Conservation (phyloP, 177 flowering plant genomes). For the Telopea speciosissima region DNA sequence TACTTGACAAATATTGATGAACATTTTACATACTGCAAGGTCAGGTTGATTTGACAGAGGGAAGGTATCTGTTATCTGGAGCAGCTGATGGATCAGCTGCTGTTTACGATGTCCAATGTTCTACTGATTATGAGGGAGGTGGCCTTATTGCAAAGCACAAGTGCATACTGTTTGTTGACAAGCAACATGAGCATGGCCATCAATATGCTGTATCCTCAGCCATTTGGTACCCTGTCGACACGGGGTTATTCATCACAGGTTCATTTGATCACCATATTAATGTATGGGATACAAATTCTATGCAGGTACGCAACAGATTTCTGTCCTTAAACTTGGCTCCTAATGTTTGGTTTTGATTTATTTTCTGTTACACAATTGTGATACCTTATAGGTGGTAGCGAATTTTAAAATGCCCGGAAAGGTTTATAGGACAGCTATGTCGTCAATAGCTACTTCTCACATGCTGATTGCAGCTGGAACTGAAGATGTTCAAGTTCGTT, state of each 20-base stretch:
- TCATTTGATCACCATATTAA: constrained; percentile 83
- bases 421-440: constrained; percentile 85
- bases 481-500: constrained; percentile 98
- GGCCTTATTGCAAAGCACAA: constrained; percentile 67
- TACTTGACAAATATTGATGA: not conserved
- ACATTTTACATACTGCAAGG: constrained; percentile 24
- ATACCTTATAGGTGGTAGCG: constrained; percentile 52
- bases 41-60: constrained; percentile 97
- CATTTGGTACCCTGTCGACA: constrained; percentile 96
- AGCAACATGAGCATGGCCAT: constrained; percentile 74
- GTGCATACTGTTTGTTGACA: constrained; percentile 53
- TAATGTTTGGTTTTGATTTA: not conserved
- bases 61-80: constrained; percentile 72
- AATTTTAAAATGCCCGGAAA: constrained; percentile 96
- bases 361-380: not conserved
- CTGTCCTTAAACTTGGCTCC: constrained; percentile 1
- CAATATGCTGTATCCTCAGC: constrained; percentile 78
- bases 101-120: constrained; percentile 69
- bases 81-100: constrained; percentile 94
- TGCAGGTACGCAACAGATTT: constrained; percentile 37
- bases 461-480: constrained; percentile 97
- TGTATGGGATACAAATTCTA: constrained; percentile 93
- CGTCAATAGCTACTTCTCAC: constrained; percentile 71
- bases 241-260: constrained; percentile 84
- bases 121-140: constrained; percentile 53